Conservation (phyloP, 305 asterid genomes). For the Fraxinus sp. region DNA sequence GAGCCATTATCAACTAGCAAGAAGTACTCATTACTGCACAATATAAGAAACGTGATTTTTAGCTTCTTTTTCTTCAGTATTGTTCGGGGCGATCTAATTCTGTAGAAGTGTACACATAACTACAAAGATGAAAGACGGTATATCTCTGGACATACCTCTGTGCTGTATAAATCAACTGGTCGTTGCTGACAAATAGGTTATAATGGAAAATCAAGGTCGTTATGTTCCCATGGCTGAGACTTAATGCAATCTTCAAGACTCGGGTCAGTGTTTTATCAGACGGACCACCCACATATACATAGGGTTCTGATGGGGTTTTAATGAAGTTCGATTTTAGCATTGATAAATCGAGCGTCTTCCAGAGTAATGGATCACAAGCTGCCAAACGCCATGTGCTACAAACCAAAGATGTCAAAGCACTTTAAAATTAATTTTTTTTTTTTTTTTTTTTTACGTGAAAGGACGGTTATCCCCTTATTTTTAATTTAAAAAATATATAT, state of each 20-base stretch:
- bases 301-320: conserved; percentile 62
- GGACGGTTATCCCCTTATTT: too few species aligned
- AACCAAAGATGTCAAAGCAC: conserved; percentile 53
- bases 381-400: conserved; percentile 81
- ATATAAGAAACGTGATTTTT: background rate
- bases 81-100: too few species aligned
- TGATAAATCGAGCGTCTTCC: conserved; percentile 66
- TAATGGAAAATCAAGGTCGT: conserved; percentile 64
- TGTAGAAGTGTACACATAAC: background rate
- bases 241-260: conserved; percentile 51
- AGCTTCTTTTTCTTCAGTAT: background rate
- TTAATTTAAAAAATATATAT: too few species aligned
- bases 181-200: conserved; percentile 58
- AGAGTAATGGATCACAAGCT: conserved; percentile 68
- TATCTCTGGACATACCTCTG: conserved; percentile 44
- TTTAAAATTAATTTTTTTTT: too few species aligned
- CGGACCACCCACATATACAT: conserved; percentile 58
- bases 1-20: background rate
- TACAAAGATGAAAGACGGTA: background rate
- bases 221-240: conserved; percentile 54
- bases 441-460: too few species aligned
- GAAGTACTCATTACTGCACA: background rate
- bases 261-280: conserved; percentile 56
- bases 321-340: conserved; percentile 64
- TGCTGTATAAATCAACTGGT: conserved; percentile 65